phyloP scores from a whole-genome alignment of 129 eudicot genomes.

The Centella asiatica region DNA sequence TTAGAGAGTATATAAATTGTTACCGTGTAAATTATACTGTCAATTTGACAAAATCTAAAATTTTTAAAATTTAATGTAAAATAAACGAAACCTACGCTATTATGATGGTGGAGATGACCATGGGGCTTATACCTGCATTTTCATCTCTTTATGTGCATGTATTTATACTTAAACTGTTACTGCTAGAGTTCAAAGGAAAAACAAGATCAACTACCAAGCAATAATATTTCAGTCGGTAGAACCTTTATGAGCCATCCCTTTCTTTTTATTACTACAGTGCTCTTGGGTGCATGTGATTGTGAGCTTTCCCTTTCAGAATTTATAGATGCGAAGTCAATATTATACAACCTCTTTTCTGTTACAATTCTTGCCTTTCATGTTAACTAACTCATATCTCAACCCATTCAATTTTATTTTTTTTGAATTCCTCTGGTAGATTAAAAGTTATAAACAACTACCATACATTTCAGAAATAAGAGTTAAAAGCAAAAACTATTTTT shows the following conservation, averaged over 20 bases:
- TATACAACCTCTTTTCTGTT: no score
- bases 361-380: no score
- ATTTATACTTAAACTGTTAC: not conserved
- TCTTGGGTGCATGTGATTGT: constrained; percentile 20
- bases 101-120: not conserved
- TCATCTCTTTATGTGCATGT: not conserved
- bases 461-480: no score
- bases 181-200: not conserved
- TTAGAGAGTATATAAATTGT: no score
- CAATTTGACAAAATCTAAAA: not conserved
- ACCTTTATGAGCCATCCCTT: constrained; percentile 23
- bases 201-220: constrained; percentile 8
- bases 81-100: no score
- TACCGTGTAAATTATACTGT: not conserved
- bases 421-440: no score
- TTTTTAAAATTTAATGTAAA: not conserved
- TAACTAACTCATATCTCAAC: no score
- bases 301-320: constrained; percentile 12
- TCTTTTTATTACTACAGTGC: not conserved
- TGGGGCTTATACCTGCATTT: not conserved
- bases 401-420: no score
- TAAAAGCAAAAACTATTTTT: not conserved
- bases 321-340: not conserved
- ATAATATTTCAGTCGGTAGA: constrained; percentile 9
- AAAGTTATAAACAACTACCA: no score